These are phyloP conservation scores for Cunninghamia lanceolata DNA, from an alignment of 75 land plant genomes.

Conservation along the genomic window DNA sequence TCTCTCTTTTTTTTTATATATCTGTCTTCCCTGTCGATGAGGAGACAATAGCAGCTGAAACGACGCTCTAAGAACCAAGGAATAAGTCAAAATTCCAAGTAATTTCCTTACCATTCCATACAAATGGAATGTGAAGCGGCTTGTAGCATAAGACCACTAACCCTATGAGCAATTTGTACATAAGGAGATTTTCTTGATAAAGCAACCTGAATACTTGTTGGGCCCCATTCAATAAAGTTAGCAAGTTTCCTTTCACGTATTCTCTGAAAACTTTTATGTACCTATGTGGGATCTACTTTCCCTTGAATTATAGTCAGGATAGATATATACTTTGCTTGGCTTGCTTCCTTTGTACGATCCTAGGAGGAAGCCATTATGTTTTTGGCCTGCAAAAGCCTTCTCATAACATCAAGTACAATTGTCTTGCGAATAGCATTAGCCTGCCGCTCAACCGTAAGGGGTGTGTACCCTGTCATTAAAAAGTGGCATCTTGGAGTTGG, in stretches of 20 bases:
- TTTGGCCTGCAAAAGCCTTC: slow-evolving; percentile 98
- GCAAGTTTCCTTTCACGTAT: slow-evolving; percentile 99
- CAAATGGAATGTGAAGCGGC: too few species aligned
- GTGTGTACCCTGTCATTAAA: slow-evolving; percentile 98
- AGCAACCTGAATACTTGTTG: slow-evolving; percentile 99
- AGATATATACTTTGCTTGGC: slow-evolving; percentile 98
- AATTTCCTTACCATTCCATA: too few species aligned
- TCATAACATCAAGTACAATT: slow-evolving; percentile 98
- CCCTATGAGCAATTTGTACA: slow-evolving; percentile 98
- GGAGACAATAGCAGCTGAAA: too few species aligned
- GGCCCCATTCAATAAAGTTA: slow-evolving; percentile 99
- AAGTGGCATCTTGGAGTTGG: slow-evolving; percentile 99
- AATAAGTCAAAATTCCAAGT: too few species aligned
- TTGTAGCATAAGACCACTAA: too few species aligned
- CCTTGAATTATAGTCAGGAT: slow-evolving; percentile 98
- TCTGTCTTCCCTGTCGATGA: too few species aligned
- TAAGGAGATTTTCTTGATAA: slow-evolving; percentile 98
- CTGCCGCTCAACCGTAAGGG: slow-evolving; percentile 98
- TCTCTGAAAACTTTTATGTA: slow-evolving; percentile 97
- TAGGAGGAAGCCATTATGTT: slow-evolving; percentile 99
- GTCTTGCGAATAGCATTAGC: slow-evolving; percentile 98
- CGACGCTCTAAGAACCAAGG: too few species aligned
- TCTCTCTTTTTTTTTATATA: too few species aligned
- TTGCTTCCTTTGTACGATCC: slow-evolving; percentile 98
- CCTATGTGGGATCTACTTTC: slow-evolving; percentile 99